Evolutionary conservation across 768 basidiomycete genomes (phyloP), one percentile per base, ranked within the genome.

Genomic region (Chiua virens): DNA sequence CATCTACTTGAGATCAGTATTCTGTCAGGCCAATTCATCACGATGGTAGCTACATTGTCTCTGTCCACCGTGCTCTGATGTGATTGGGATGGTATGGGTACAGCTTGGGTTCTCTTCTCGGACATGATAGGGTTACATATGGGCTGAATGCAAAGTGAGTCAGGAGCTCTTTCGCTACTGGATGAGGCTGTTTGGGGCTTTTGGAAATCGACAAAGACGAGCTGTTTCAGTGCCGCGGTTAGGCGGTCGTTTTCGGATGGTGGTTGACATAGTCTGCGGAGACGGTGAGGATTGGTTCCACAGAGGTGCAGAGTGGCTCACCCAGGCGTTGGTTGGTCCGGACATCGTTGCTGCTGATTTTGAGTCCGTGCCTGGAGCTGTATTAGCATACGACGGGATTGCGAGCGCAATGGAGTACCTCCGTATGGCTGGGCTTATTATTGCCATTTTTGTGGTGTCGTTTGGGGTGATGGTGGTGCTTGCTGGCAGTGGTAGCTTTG

Each of bases 121-220:
- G 47, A 15, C 15, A 45, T 27, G 8, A 45, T 53, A 40, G 49
- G 39, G 10, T 28, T 18, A 37, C 41, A 9, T 14, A 30, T 5
- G 18, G 53, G 47, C 50, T 58, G 35, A 41, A 42, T n/a, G 49
- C 7, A 4, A 39, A 17, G 9, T 65, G 35, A 56, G 49, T 11
- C 7, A 27, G 4, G 37, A 1, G 22, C 2, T 30, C 37, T 27
- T 34, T 5, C 11, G 10, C 25, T 6, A 25, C 25, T n/a, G 49
- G 18, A 13, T 3, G 15, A 23, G 22, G 6, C n/a, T n/a, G 36
- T 22, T 2, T 13, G 34, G 14, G 4, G 1, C 11, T 35, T 47
- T 27, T 52, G 49, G 30, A 30, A 11, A 13, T 30, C 11, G 13
- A 1, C 8, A 5, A 30, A 14, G 30, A 7, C 3, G 3, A 54